phyloP scores from a whole-genome alignment of 306 rosid species.

The Dalbergia cochinchinensis region DNA sequence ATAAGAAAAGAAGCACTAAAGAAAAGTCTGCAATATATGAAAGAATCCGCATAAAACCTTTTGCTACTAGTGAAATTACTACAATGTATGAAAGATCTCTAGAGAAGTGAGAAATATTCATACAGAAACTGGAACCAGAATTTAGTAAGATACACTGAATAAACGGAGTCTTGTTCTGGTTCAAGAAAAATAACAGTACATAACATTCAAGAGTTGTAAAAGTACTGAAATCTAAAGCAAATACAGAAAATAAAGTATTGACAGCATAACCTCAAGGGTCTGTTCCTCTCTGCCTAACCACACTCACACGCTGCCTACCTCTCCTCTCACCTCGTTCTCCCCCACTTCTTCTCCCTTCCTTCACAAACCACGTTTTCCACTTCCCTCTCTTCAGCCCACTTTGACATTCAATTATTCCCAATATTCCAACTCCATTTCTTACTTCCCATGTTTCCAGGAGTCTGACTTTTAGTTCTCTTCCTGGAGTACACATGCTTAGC shows the following conservation, averaged over 20 bases:
- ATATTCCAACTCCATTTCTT: neutral
- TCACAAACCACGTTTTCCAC: neutral
- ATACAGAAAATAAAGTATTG: neutral
- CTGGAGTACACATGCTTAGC: neutral
- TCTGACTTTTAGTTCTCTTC: neutral
- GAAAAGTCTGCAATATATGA: conserved; percentile 6
- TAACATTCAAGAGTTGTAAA: neutral
- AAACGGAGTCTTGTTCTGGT: neutral
- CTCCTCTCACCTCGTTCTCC: neutral
- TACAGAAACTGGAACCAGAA: neutral
- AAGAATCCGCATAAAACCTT: neutral
- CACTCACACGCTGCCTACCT: neutral
- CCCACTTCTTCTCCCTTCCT: neutral
- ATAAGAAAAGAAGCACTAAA: conserved; percentile 24
- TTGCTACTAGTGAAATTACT: conserved; percentile 23
- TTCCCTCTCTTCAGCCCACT: neutral
- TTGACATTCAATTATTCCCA: neutral
- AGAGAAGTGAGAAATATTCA: conserved; percentile 16
- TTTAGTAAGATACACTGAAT: neutral
- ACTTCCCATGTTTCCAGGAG: neutral
- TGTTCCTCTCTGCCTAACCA: neutral
- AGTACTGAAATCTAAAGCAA: too few relatives aligned
- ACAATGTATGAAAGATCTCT: neutral
- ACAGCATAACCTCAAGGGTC: neutral
- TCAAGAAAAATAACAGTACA: neutral